Conservation (phyloP, 2,329 filamentous ascomycete species). For the Grosmannia huntii region DNA sequence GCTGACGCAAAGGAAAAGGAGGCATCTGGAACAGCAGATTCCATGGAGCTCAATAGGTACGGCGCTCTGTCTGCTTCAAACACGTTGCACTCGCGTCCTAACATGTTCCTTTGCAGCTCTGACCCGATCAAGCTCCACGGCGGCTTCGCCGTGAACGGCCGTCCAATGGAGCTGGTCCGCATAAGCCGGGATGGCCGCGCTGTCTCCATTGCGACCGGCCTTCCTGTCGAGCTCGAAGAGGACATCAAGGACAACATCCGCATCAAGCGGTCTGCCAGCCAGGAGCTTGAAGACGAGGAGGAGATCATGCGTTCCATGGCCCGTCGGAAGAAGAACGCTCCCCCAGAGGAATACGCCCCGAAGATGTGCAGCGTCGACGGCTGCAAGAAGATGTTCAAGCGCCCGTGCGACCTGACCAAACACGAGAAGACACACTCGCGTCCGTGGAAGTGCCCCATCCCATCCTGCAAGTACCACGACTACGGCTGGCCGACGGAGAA, state of each 20-base stretch:
- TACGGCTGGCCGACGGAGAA: slow-evolving; percentile 96
- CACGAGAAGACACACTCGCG: slow-evolving; percentile 96
- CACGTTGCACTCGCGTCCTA: neutral
- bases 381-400: slow-evolving; percentile 88
- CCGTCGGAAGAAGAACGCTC: slow-evolving; percentile 84
- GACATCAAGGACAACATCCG: slow-evolving; percentile 33
- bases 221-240: slow-evolving; percentile 45
- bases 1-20: slow-evolving; percentile 59
- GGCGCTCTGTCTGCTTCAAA: slow-evolving; percentile 10
- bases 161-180: slow-evolving; percentile 71
- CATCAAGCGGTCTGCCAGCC: slow-evolving; percentile 54
- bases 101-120: slow-evolving; percentile 18
- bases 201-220: slow-evolving; percentile 62
- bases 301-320: slow-evolving; percentile 87
- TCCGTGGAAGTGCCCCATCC: slow-evolving; percentile 81
- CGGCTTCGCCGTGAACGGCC: slow-evolving; percentile 69
- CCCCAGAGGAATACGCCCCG: slow-evolving; percentile 67
- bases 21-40: slow-evolving; percentile 33
- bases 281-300: slow-evolving; percentile 66
- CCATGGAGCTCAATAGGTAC: slow-evolving; percentile 48
- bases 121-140: slow-evolving; percentile 73
- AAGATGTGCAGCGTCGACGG: slow-evolving; percentile 62
- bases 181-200: slow-evolving; percentile 68
- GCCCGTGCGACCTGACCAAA: slow-evolving; percentile 94
- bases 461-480: slow-evolving; percentile 78